These are phyloP conservation scores for Colletotrichum eremochloae DNA, from an alignment of 2,329 filamentous ascomycete species.

Conservation along the genomic window DNA sequence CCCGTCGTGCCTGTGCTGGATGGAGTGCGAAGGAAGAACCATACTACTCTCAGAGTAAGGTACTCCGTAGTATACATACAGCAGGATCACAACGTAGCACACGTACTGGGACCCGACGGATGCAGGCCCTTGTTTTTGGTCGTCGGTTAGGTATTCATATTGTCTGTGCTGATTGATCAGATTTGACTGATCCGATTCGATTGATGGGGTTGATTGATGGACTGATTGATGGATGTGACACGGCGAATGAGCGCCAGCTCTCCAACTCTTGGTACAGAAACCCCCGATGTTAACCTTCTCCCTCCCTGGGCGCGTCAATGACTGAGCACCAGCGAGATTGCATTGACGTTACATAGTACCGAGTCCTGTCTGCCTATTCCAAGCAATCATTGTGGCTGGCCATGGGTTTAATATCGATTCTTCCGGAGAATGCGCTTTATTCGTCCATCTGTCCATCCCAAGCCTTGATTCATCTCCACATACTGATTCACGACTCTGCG, in stretches of 20 bases:
- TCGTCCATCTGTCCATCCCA: constrained; percentile 3
- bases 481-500: background rate
- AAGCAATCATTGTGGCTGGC: background rate
- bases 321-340: no score
- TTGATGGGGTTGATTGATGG: constrained; percentile 25
- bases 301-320: background rate
- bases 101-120: constrained; percentile 25
- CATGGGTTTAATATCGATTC: background rate
- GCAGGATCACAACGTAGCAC: background rate
- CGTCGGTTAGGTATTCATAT: background rate
- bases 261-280: background rate
- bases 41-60: no score
- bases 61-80: no score
- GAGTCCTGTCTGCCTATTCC: background rate
- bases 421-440: no score
- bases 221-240: constrained; percentile 27
- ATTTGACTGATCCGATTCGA: constrained; percentile 11
- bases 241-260: no score
- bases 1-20: background rate
- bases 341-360: no score
- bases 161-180: constrained; percentile 29
- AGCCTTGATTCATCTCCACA: background rate
- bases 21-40: background rate
- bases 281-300: constrained; percentile 17
- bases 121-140: constrained; percentile 14